Evolutionary conservation across 768 basidiomycete species (phyloP), one percentile per base, ranked within the genome.

Genomic region (Mycena rosella): DNA sequence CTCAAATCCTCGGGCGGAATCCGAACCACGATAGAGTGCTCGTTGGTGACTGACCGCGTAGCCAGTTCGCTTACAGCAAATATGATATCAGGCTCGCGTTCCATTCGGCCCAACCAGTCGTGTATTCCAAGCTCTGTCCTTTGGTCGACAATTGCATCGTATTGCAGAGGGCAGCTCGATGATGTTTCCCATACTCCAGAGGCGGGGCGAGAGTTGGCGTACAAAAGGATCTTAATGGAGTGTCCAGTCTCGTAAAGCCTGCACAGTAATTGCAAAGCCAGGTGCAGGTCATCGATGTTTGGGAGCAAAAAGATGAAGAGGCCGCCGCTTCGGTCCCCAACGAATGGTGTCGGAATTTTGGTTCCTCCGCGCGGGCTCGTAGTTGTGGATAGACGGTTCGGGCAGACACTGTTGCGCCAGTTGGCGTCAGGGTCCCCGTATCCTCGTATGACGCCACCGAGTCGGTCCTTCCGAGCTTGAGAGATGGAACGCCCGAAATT

Each of bases 1-100:
- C 72, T 75, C 30, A 92, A 74, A 67, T 91, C 87, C n/a, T 67
- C 69, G 10, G 79, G 79, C 34, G 85, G 85, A 29, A 91, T 76
- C 24, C 79, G 79, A 1, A 90, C 77, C 11, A 84, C 20, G 13
- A 80, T 79, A 26, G 77, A 69, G 60, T 71, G 72, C 45, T 75
- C 75, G 15, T 66, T 74, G 36, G 65, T 55, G 51, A 72, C 55
- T 48, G 72, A 63, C 22, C 75, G 70, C 30, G 71, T 60, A 2
- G 77, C 54, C 7, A 74, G 70, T 24, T 80, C 78, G 22, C 76
- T 72, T 62, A 81, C 72, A 34, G 76, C 73, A 26, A 85, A 62
- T 20, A 84, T 32, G 27, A 85, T 53, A 59, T 84, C 78, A 5
- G 78, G 76, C 7, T 64, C 65, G 26, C 63, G 62, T 45, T 67